Evolutionary conservation across 305 asterid genomes (phyloP).

Genomic region (Lippia alba): DNA sequence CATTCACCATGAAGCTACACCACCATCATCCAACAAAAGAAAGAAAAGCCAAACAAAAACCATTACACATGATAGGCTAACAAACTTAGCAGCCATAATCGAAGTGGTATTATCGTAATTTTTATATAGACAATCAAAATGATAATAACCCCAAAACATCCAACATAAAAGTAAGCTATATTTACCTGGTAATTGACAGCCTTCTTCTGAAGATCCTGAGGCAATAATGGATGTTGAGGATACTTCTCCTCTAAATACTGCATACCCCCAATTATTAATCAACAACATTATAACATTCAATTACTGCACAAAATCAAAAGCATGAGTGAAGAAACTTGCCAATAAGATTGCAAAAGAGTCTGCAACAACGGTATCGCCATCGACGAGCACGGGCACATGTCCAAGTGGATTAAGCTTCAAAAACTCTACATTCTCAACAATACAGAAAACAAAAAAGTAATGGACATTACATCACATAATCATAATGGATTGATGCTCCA

Average conservation of each 20-base stretch:
- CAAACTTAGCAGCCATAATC: no score
- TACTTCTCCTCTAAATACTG: constrained; percentile 92
- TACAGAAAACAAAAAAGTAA: neutral
- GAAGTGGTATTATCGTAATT: no score
- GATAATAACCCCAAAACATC: no score
- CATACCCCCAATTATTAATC: constrained; percentile 5
- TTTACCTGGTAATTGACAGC: constrained; percentile 78
- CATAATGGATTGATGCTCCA: constrained; percentile 7
- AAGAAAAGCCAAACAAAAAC: no score
- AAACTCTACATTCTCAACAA: constrained; percentile 56
- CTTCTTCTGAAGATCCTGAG: constrained; percentile 65
- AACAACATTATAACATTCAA: neutral
- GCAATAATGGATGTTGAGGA: constrained; percentile 86
- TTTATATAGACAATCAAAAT: no score
- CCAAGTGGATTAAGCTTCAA: constrained; percentile 93
- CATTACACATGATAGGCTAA: no score
- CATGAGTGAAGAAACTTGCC: constrained; percentile 51
- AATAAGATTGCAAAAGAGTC: constrained; percentile 84
- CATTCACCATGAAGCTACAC: no score
- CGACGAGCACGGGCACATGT: constrained; percentile 75
- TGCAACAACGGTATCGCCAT: constrained; percentile 70
- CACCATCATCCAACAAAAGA: no score
- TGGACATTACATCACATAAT: neutral
- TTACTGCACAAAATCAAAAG: constrained; percentile 7
- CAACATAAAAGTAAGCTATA: neutral